Conservation (phyloP, 176 grass and related monocot species). For the Aegilops umbellulata region DNA sequence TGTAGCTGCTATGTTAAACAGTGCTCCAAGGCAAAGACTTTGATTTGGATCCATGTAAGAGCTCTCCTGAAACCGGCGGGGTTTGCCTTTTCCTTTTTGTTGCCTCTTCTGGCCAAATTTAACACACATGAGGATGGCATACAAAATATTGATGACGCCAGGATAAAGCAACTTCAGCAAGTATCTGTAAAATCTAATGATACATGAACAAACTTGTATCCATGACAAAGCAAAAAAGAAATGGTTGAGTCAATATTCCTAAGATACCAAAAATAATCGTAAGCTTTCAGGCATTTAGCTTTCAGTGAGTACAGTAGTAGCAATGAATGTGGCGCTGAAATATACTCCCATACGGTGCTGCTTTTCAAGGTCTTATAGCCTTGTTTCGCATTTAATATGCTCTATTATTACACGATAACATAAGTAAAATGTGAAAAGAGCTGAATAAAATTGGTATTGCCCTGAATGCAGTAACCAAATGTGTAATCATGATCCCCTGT, state of each 20-base stretch:
- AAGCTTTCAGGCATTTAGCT: not conserved
- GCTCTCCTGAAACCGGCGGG: constrained; percentile 71
- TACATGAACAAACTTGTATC: not conserved
- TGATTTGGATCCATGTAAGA: constrained; percentile 95
- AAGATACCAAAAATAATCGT: not conserved
- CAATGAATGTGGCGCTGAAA: not conserved
- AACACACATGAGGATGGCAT: constrained; percentile 8
- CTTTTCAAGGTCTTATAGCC: not conserved
- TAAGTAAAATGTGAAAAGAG: not conserved
- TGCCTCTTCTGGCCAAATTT: constrained; percentile 66
- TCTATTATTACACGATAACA: not conserved
- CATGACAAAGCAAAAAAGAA: not conserved
- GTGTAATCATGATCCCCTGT: not conserved
- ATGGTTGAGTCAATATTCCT: not conserved
- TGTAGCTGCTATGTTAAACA: constrained; percentile 97
- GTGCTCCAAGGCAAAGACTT: constrained; percentile 87
- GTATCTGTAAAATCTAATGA: too few relatives aligned
- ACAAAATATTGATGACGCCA: not conserved
- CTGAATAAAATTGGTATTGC: not conserved
- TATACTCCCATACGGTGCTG: not conserved
- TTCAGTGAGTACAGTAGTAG: not conserved
- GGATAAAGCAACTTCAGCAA: not conserved
- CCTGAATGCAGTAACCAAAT: not conserved
- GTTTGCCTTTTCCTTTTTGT: constrained; percentile 46
- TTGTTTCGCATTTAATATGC: not conserved